Base-by-base conservation (phyloP, 1,139 yeast genomes). In the Candida pseudoviswanathii region DNA sequence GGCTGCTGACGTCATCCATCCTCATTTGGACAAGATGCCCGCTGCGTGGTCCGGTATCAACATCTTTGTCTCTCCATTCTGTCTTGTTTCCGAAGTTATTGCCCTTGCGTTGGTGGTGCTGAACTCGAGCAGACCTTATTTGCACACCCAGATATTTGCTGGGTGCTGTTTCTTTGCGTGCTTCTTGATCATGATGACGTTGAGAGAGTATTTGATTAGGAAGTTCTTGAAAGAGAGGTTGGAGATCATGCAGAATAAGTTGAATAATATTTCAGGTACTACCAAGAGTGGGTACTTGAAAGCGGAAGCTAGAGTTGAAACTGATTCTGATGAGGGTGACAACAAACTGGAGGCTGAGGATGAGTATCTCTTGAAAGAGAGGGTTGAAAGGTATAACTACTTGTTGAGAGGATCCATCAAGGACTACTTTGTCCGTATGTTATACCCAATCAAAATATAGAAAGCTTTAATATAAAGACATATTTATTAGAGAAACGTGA, bases 21-120 rank as follows among this genome's bases (percentile, higher is more conserved):
- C 64, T 1, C 74, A 78, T 3, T 48, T 54, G 36, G 67, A 68
- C 3, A 73, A 75, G 43, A 74, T 84, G 49, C 78, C 84, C 1
- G 77, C 86, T 4, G 85, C 82, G 1, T 84, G 89, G 85, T 73
- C 85, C 1, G 77, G 75, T 25, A 70, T 81, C 48, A 85, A 82
- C 58, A 67, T 81, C 33, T 57, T 73, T 16, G 77, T 77, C 37
- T 73, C 81, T 0, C 60, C 78, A 2, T 67, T 78, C 44, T 63
- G 76, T 37, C 61, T 83, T 42, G 76, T 75, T 44, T 70, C 81
- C 0, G 84, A 81, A 63, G 70, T 80, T 5, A 73, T 80, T 47
- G 86, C 80, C 0, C 68, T 82, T 47, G 64, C 77, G 6, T 59
- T 82, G 50, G 67, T 73, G 27, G 65, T 70, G 31, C 47, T 55